Base-by-base conservation (phyloP, 2,329 filamentous ascomycete genomes). In the Xylaria sp. region DNA sequence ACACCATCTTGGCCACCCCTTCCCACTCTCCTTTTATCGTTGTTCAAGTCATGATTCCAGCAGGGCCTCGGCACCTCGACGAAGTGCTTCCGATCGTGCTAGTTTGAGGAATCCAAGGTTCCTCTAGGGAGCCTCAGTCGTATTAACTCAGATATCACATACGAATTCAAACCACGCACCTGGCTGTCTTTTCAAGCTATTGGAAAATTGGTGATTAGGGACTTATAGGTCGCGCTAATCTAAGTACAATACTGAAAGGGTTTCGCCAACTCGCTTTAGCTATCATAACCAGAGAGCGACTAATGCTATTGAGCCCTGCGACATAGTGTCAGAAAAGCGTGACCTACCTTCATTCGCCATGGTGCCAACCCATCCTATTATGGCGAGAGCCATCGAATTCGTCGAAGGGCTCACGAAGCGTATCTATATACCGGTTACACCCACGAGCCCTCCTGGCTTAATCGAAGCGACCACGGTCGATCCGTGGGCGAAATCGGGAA, bases 401-500 rank as follows among this genome's bases (percentile, higher is more conserved):
- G 65, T 84, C 29, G 78, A 78, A 9, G 74, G 80, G 13, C 79
- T 89, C 37, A 78, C 79, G 59, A 88, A 85, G 74, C 86, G 88
- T 68, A 89, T 91, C 75, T 76, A 84, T 57, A 90, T 91, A 68
- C 87, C 88, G 2, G 80, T 89, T 61, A 89, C 86, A 23, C 79
- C 88, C 1, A 86, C 85, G 35, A 90, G 88, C 69, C 87, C 88
- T 1, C 83, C 88, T 0, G 89, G 89, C 16, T 81, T 91, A 37
- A 81, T 90, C 51, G 86, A 91, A 78, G 89, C 89, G 23, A 80
- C 89, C 71, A 87, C 85, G 1, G 82, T 90, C 66, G 94, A 98
- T 79, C 93, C 94, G 27, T 98, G 92, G 91, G 86, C 80, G 29
- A 83, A 93, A 76, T 90, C 94, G 25, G 93, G 91, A 53, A 97